Evolutionary conservation across 352 stramenopile species (phyloP).

Genomic region (Phytophthora citrophthora): DNA sequence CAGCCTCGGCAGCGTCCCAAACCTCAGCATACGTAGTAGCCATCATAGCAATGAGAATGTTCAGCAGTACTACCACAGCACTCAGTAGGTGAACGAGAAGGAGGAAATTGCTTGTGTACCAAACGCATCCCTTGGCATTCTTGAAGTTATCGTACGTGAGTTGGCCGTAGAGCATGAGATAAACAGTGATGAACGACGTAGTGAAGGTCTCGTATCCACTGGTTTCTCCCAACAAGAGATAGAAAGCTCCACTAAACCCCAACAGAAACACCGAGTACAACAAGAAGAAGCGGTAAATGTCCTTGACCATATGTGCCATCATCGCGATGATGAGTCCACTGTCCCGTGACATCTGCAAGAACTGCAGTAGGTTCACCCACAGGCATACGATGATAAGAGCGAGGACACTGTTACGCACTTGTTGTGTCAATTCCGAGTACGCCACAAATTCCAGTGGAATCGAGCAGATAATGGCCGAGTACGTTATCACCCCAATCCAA

Average conservation of each 20-base stretch:
- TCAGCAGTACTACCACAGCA: conserved; percentile 70
- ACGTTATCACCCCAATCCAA: conserved; percentile 57
- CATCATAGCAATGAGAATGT: conserved; percentile 83
- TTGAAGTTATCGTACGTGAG: conserved; percentile 62
- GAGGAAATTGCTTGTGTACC: conserved; percentile 59
- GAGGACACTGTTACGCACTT: conserved; percentile 54
- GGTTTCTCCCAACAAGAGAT: conserved; percentile 64
- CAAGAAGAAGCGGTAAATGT: conserved; percentile 73
- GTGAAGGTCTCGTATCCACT: conserved; percentile 65
- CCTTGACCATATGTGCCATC: conserved; percentile 78
- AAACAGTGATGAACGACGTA: conserved; percentile 73
- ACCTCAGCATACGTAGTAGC: conserved; percentile 65
- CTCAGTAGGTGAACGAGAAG: conserved; percentile 59
- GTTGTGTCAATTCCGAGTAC: conserved; percentile 24
- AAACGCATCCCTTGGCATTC: conserved; percentile 42
- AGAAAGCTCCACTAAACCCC: conserved; percentile 77
- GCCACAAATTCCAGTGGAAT: conserved; percentile 60
- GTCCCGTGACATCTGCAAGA: conserved; percentile 65
- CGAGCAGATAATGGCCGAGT: conserved; percentile 49
- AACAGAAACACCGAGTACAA: conserved; percentile 78
- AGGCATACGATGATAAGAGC: conserved; percentile 67
- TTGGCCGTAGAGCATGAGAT: conserved; percentile 77
- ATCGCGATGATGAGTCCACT: conserved; percentile 76
- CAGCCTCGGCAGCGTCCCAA: conserved; percentile 60
- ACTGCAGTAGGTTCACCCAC: conserved; percentile 76